Evolutionary conservation across 495 filamentous ascomycete species (phyloP), one percentile per base, ranked within the genome.

Genomic region (Niebla homalea): DNA sequence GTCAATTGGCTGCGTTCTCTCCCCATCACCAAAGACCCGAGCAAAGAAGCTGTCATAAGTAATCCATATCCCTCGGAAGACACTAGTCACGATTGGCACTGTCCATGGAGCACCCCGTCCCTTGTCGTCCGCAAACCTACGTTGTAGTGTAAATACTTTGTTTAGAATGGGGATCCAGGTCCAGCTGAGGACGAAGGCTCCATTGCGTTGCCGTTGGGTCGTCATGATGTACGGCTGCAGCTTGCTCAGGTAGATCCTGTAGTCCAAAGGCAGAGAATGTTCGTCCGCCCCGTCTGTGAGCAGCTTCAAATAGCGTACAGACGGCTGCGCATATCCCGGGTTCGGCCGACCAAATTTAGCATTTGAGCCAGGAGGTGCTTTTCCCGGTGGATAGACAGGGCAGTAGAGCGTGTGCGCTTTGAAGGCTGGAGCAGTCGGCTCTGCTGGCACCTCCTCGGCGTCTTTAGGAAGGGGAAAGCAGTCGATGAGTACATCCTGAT

Each of bases 1-100:
- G 69, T 57, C 12, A 12, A 32, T 8, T 32, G 29, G 29, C 26
- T 48, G 45, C 21, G 87, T 92, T 64, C 84, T 74, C 77, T 96
- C 92, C 15, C 92, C 92, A 61, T 96, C 84, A 25, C 90, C 89
- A 69, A 93, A 95, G 0, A 84, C 12, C 21, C 49, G 57, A 56
- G 75, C 76, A 46, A 85, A 85, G 21, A 81, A 57, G 2, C 11
- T 36, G 68, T 96, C 90, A 70, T 98, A 94, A 48, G 64, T 75
- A 53, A 49, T 56, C 92, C 92, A 98, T 51, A 88, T 63, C 0
- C 62, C 42, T 21, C 61, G 65, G 41, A 83, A 75, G 0, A 85
- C 3, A 4, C 63, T 54, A 29, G 70, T 71, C 19, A 61, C 63
- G 2, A 75, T 23, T 20, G 42, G 57, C n/a, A 60, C 67, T 42